Base-by-base conservation (phyloP, 169 alveolate species). In the Plasmodium malariae region DNA sequence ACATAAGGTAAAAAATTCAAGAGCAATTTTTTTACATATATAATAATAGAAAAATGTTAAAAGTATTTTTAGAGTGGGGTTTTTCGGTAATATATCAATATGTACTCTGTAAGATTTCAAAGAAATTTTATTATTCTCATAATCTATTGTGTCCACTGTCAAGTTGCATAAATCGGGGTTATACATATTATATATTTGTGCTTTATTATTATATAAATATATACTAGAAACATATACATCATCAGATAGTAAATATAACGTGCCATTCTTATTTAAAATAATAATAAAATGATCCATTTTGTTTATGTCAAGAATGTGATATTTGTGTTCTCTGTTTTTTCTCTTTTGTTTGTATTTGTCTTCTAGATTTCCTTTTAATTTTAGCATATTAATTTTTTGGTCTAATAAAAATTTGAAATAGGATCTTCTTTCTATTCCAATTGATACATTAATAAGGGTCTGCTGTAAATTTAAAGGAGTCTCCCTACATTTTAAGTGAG, bases 61-160 rank as follows among this genome's bases (percentile, higher is more conserved):
- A 36, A 86, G 62, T 36, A 86, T 57, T 86, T 70, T 55, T 28
- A 86, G 65, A 11, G 87, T 69, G 11, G 60, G 60, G 32, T 70
- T 68, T 70, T 59, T 86, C 17, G 92, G 92, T 32, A 86, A 34
- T 2, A 86, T 70, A 43, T 86, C 87, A 21, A 86, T 54, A 62
- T 69, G 72, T 6, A 86, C 76, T 70, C 92, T 86, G 24, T 55
- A 59, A 0, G 87, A 55, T n/a, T 70, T 71, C 32, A 70, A 32
- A 21, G 34, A 49, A 19, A 86, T 30, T 12, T 40, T 69, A 62
- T 86, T 86, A 6, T 54, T 19, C 19, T 69, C 65, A 59, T 37
- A 86, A 26, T 86, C 55, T 4, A 86, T 45, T 48, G 92, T 86
- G 14, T 86, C 92, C 43, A 86, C 43, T n/a, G 87, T 86, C 32